Conservation (phyloP, 345 rosid genomes). For the Bruguiera gymnorhiza region DNA sequence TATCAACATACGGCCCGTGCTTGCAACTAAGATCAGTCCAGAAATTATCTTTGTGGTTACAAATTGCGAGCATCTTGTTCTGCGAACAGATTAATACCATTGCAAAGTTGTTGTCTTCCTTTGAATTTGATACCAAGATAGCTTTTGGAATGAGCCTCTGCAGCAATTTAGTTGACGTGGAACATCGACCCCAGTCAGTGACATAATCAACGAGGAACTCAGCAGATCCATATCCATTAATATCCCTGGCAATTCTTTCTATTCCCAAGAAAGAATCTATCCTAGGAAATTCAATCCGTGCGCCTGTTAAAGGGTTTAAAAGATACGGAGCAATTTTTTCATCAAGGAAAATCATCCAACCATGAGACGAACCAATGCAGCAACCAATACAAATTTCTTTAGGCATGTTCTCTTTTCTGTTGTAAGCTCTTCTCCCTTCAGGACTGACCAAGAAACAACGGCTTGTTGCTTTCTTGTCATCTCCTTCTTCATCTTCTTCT, state of each 20-base stretch:
- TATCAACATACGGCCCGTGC: not conserved
- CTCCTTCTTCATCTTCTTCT: too few relatives aligned
- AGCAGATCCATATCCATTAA: too few relatives aligned
- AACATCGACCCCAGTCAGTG: too few relatives aligned
- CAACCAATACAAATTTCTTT: too few relatives aligned
- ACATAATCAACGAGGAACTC: too few relatives aligned
- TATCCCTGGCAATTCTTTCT: too few relatives aligned
- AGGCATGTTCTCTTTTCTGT: too few relatives aligned
- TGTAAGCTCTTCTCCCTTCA: too few relatives aligned
- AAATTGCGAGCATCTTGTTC: not conserved
- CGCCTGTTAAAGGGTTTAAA: not conserved
- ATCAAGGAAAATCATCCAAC: constrained; percentile 1
- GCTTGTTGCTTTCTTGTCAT: too few relatives aligned
- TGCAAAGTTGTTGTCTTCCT: not conserved
- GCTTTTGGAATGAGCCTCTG: not conserved
- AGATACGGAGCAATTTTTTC: not conserved
- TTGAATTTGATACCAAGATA: not conserved
- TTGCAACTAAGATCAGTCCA: not conserved
- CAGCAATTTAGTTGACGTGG: too few relatives aligned
- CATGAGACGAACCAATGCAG: constrained; percentile 6
- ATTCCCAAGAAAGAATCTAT: too few relatives aligned
- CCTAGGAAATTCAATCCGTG: not conserved
- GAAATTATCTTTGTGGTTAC: not conserved
- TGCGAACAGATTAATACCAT: not conserved
- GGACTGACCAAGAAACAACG: too few relatives aligned